These are phyloP conservation scores for Microsporum audouinii DNA, from an alignment of 2,329 filamentous ascomycete genomes.

Conservation along the genomic window DNA sequence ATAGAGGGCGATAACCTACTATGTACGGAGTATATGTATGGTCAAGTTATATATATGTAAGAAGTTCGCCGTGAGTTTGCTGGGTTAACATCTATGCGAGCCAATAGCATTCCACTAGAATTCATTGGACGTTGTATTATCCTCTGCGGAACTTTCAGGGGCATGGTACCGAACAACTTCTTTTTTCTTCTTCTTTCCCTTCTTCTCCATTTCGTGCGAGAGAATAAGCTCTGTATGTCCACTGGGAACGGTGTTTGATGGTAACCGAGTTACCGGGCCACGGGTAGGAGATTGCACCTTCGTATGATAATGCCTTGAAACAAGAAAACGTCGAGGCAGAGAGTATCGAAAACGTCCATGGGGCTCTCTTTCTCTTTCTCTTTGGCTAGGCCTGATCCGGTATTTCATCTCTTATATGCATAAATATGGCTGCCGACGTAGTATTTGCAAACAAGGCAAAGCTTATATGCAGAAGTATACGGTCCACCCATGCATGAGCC, in stretches of 20 bases:
- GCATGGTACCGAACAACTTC: neutral
- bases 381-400: neutral
- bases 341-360: neutral
- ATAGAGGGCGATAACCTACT: too few species aligned
- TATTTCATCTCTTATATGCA: neutral
- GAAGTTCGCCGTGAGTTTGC: neutral
- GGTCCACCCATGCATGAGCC: constrained; percentile 3
- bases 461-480: neutral
- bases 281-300: neutral
- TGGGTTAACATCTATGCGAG: neutral
- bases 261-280: neutral
- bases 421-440: neutral
- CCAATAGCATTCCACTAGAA: neutral
- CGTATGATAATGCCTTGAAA: neutral
- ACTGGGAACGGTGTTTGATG: neutral
- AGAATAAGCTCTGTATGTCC: neutral
- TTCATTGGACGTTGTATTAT: neutral
- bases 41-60: neutral
- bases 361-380: neutral
- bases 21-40: neutral
- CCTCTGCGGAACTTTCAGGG: neutral
- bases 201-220: constrained; percentile 1
- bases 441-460: constrained; percentile 1
- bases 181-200: neutral
- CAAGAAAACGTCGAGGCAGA: neutral